Percentiles rank a stretch among this genome's conserved stretches.
Evolutionary conservation across 169 alveolate species (phyloP).

Genomic region (Eimeria necatrix): DNA sequence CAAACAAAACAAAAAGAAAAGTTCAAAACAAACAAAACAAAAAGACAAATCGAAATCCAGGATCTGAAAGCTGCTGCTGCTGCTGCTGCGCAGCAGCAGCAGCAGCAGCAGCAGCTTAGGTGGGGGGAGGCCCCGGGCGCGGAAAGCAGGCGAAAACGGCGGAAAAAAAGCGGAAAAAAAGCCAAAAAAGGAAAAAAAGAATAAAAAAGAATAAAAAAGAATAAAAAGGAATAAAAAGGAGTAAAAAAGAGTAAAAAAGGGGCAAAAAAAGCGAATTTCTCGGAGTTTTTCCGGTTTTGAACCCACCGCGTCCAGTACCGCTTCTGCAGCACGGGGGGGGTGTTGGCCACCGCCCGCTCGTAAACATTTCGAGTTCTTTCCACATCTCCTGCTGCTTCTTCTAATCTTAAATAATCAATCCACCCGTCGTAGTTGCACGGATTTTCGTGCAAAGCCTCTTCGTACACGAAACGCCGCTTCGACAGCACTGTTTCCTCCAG

Average conservation of each 20-base stretch:
- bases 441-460: slow-evolving; percentile 88
- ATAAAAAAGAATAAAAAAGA: too few species aligned
- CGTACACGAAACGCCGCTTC: slow-evolving; percentile 91
- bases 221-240: too few species aligned
- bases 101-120: background rate
- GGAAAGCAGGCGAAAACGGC: background rate
- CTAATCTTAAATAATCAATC: slow-evolving; percentile 97
- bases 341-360: slow-evolving; percentile 96
- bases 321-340: slow-evolving; percentile 95
- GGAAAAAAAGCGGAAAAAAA: too few species aligned
- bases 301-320: slow-evolving; percentile 93
- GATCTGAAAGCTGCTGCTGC: too few species aligned
- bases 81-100: too few species aligned
- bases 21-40: too few species aligned
- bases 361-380: slow-evolving; percentile 93
- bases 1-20: too few species aligned
- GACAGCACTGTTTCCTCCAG: slow-evolving; percentile 90
- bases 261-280: background rate
- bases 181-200: too few species aligned
- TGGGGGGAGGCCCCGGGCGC: background rate
- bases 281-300: background rate
- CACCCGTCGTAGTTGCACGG: slow-evolving; percentile 97
- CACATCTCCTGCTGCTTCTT: slow-evolving; percentile 91
- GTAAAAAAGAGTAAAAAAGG: background rate
- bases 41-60: too few species aligned